phyloP scores from a whole-genome alignment of 805 yeast species.

The Wickerhamiella azyma region DNA sequence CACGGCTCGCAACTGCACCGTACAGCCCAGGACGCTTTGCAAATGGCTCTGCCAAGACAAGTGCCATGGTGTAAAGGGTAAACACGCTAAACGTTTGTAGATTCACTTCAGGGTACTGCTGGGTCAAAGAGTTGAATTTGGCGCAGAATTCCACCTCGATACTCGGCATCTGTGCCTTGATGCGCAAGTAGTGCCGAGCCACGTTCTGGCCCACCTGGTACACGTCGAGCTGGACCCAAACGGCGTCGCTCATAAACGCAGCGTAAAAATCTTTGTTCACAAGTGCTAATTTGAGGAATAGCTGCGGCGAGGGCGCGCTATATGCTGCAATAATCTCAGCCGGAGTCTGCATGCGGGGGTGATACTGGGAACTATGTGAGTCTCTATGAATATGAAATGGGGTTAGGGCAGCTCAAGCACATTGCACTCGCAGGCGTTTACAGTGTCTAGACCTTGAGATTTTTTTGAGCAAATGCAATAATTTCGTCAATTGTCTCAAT shows the following conservation, averaged over 20 bases:
- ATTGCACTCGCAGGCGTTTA: no score
- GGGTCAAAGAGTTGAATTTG: background rate
- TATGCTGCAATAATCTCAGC: background rate
- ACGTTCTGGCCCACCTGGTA: background rate
- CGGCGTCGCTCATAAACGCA: background rate
- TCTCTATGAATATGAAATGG: background rate
- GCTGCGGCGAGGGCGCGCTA: background rate
- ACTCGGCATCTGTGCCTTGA: background rate
- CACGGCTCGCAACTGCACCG: background rate
- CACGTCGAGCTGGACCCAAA: background rate
- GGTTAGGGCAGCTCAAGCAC: background rate
- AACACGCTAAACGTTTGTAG: background rate
- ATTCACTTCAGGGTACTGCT: background rate
- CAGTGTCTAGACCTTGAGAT: conserved; percentile 16
- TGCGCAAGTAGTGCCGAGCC: background rate
- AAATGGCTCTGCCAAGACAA: background rate
- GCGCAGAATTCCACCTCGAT: background rate
- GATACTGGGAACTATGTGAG: no score
- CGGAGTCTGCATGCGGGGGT: background rate
- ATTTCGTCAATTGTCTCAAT: conserved; percentile 53
- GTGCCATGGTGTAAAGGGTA: background rate
- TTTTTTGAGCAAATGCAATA: conserved; percentile 31
- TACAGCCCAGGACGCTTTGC: background rate
- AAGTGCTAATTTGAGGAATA: background rate
- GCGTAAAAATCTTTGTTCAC: background rate